Percentiles rank a stretch among this genome's conserved stretches.
These are phyloP conservation scores for Backusella psychrophila DNA, from an alignment of 192 early-diverging fungal genomes.

Conservation along the genomic window DNA sequence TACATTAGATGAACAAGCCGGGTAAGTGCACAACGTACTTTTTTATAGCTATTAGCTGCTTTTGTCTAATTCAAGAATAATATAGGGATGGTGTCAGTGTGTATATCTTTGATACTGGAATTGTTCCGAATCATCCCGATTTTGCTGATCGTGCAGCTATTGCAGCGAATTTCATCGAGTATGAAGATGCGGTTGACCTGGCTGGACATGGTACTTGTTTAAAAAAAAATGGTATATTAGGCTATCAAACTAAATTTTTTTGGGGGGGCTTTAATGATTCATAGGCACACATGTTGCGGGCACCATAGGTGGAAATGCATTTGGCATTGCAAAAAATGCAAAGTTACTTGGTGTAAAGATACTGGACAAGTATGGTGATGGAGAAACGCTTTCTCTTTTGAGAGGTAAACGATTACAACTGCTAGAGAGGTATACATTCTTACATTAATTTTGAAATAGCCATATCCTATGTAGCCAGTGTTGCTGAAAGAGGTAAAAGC, in stretches of 20 bases:
- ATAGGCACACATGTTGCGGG: conserved; percentile 30
- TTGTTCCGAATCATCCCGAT: conserved; percentile 42
- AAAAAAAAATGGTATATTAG: not conserved
- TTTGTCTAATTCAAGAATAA: not conserved
- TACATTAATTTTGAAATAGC: conserved; percentile 6
- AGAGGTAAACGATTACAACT: conserved; percentile 22
- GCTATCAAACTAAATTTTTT: not conserved
- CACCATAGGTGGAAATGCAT: conserved; percentile 36
- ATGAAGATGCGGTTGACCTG: conserved; percentile 32
- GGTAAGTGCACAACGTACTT: conserved; percentile 23
- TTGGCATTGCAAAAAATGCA: conserved; percentile 66
- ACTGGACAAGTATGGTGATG: conserved; percentile 52
- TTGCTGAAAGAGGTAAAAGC: conserved; percentile 28
- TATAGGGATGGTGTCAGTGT: conserved; percentile 47
- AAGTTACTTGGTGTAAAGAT: conserved; percentile 58
- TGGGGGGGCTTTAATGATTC: not conserved
- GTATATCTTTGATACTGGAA: conserved; percentile 67
- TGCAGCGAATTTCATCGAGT: conserved; percentile 35
- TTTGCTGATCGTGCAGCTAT: conserved; percentile 46
- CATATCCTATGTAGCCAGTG: conserved; percentile 16
- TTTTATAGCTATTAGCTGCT: not conserved
- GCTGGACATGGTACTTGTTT: conserved; percentile 42
- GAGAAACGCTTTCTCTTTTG: conserved; percentile 47
- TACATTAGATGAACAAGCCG: conserved; percentile 55
- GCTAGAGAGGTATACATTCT: not conserved